Conservation (phyloP, 2,329 filamentous ascomycete species). For the Aspergillus hiratsukae region DNA sequence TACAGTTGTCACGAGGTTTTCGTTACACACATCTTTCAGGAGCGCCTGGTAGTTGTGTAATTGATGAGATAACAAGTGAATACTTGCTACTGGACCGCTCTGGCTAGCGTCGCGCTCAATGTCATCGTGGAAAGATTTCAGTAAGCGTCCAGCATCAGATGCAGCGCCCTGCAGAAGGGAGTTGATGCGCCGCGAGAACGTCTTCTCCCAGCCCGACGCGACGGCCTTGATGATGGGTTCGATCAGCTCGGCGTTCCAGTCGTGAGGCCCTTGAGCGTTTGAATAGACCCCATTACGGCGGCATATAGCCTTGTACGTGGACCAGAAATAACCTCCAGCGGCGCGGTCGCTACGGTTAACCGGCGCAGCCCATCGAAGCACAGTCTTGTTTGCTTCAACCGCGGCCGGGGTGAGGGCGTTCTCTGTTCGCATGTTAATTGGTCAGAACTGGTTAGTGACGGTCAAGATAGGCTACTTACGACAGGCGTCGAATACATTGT, state of each 20-base stretch:
- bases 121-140: background rate
- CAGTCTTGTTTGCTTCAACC: slow-evolving; percentile 22
- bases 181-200: background rate
- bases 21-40: background rate
- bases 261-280: background rate
- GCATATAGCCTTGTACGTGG: slow-evolving; percentile 55
- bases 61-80: background rate
- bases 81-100: background rate
- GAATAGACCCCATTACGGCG: slow-evolving; percentile 46
- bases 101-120: background rate
- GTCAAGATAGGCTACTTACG: slow-evolving; percentile 1
- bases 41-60: background rate
- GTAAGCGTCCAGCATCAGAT: background rate
- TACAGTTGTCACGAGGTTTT: background rate
- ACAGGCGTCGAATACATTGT: background rate
- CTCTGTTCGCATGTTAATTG: background rate
- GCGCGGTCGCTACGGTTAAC: slow-evolving; percentile 11
- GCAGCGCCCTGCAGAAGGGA: background rate
- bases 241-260: background rate
- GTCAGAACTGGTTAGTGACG: background rate
- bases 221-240: background rate
- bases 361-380: slow-evolving; percentile 37
- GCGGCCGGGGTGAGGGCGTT: background rate
- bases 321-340: slow-evolving; percentile 47
- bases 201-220: background rate